Base-by-base conservation (phyloP, 202 grass and related monocot genomes). In the Brachypodium distachyon region DNA sequence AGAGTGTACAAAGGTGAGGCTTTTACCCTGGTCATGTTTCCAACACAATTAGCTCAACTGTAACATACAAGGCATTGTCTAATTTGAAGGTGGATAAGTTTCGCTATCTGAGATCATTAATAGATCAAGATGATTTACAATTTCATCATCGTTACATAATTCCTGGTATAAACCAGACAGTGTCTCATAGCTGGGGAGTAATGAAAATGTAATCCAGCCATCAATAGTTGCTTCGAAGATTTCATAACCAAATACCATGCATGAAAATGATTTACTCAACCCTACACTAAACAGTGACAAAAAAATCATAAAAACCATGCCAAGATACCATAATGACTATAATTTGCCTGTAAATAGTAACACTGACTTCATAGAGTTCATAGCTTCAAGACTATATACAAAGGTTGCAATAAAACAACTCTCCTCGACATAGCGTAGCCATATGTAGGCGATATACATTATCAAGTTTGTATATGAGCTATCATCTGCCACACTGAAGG, bases 1-100 rank as follows among this genome's bases (percentile, higher is more conserved):
- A 22, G 31, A 27, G 31, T 83, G 61, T 79, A 83, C 66, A 83
- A 13, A 83, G 42, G 74, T 73, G 80, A 87, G 36, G 12, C 18
- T 83, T 79, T 83, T 83, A n/a, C 68, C 41, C 60, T 67, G 34
- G 23, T 68, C 11, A 61, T 82, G 42, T 73, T 83, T 61, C 40
- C 10, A 51, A 52, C 27, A 78, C 85, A 60, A 33, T 53, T 41
- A 42, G 58, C 27, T 61, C 32, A 21, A 59, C 16, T 74, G 74
- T 87, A 79, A 41, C 68, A 74, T 79, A 38, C 40, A 13, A 13
- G 41, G 80, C 41, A 69, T 83, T 74, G 0, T 47, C 42, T 36
- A 53, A n/a, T 74, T 31, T 43, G 5, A 17, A 72, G 5, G 40
- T 38, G 49, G 77, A 62, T 3, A 29, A 58, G 42, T 67, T 74